Conservation (phyloP, 805 yeast genomes). For the Candida coquimbonensis region DNA sequence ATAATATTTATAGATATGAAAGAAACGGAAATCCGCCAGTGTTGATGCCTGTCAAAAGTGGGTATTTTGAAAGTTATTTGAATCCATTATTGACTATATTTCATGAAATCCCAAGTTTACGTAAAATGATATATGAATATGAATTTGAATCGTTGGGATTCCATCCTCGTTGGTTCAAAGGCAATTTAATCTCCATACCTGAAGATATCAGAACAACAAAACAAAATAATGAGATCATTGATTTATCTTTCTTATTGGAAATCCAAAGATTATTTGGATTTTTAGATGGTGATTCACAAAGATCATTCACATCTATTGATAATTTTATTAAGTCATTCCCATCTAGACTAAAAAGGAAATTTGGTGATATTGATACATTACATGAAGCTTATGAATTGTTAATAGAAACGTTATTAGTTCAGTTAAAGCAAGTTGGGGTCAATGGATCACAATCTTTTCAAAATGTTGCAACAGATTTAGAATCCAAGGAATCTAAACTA, state of each 20-base stretch:
- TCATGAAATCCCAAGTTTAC: conserved; percentile 30
- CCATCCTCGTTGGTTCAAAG: conserved; percentile 35
- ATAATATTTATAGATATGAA: conserved; percentile 24
- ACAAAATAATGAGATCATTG: conserved; percentile 20
- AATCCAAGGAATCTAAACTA: conserved; percentile 1
- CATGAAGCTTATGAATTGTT: conserved; percentile 18
- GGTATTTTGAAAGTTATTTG: conserved; percentile 31
- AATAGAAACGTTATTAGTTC: conserved; percentile 6
- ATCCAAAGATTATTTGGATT: conserved; percentile 33
- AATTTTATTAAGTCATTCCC: conserved; percentile 27
- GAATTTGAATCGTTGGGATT: conserved; percentile 30
- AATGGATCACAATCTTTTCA: conserved; percentile 5
- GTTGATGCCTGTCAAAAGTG: conserved; percentile 28
- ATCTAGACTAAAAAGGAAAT: conserved; percentile 10
- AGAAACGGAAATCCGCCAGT: conserved; percentile 25
- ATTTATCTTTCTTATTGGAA: conserved; percentile 28
- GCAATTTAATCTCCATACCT: conserved; percentile 11
- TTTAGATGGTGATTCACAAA: conserved; percentile 26
- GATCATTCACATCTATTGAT: conserved; percentile 33
- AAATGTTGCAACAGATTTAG: conserved; percentile 2
- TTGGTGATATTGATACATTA: conserved; percentile 11
- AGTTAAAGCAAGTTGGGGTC: conserved; percentile 7
- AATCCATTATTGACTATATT: conserved; percentile 35
- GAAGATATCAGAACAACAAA: conserved; percentile 1
- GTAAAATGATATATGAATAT: conserved; percentile 25